These are phyloP conservation scores for Lophiotrema nucula DNA, from an alignment of 495 filamentous ascomycete species.

Conservation along the genomic window DNA sequence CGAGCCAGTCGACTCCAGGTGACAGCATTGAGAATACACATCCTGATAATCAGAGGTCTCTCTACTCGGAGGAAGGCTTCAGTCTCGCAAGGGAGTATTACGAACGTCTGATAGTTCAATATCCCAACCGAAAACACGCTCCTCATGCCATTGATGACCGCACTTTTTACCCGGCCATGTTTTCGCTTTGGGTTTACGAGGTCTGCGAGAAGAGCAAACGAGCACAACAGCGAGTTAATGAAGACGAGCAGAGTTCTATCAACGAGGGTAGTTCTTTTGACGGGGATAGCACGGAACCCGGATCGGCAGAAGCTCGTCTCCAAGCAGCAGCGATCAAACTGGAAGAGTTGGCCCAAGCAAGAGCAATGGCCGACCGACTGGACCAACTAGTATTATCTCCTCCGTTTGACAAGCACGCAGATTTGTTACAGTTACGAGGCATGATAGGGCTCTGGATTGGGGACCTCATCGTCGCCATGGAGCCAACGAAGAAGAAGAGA, in stretches of 20 bases:
- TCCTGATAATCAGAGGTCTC: conserved; percentile 4
- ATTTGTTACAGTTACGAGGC: conserved; percentile 60
- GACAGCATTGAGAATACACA: not conserved
- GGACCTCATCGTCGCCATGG: conserved; percentile 49
- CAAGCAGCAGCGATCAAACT: conserved; percentile 1
- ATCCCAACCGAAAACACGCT: conserved; percentile 55
- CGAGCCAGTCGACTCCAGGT: not conserved
- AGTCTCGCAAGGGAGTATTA: conserved; percentile 61
- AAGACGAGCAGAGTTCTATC: conserved; percentile 9
- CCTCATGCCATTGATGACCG: conserved; percentile 49
- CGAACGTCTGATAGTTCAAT: conserved; percentile 64
- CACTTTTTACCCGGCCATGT: conserved; percentile 67
- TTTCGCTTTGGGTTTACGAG: conserved; percentile 64
- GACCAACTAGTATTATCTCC: conserved; percentile 61
- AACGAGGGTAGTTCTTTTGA: conserved; percentile 3
- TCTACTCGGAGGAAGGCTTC: conserved; percentile 54
- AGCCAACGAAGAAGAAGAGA: not conserved
- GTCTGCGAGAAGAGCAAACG: conserved; percentile 51
- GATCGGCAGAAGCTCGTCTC: conserved; percentile 1
- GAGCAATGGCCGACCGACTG: conserved; percentile 61
- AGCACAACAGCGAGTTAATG: conserved; percentile 12
- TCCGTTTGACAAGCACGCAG: conserved; percentile 60
- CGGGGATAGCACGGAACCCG: conserved; percentile 4
- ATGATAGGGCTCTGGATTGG: conserved; percentile 68
- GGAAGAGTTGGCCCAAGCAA: conserved; percentile 47